These are phyloP conservation scores for Cutaneotrichosporon arboriforme DNA, from an alignment of 1,284 basidiomycete species.

Conservation along the genomic window DNA sequence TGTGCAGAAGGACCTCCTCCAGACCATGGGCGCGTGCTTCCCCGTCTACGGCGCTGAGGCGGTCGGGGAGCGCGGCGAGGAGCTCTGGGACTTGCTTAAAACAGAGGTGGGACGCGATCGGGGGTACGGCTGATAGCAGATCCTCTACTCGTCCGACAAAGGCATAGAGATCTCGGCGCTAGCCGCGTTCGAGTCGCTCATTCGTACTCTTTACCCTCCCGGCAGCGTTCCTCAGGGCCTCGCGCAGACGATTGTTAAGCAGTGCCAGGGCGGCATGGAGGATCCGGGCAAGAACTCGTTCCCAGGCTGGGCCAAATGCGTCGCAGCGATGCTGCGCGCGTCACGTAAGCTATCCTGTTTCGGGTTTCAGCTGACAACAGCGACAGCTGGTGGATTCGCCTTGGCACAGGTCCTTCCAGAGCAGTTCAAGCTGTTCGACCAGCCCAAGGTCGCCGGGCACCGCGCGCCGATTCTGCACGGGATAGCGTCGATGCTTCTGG, in stretches of 20 bases:
- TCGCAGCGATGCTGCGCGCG: conserved; percentile 68
- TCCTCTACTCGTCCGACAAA: conserved; percentile 80
- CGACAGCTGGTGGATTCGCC: conserved; percentile 63
- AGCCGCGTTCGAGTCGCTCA: conserved; percentile 62
- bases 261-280: conserved; percentile 69
- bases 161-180: conserved; percentile 68
- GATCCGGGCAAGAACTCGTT: conserved; percentile 91
- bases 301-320: conserved; percentile 70
- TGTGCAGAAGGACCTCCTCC: conserved; percentile 68
- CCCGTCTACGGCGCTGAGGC: conserved; percentile 70
- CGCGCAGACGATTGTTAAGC: conserved; percentile 66
- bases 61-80: conserved; percentile 60
- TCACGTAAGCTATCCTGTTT: conserved; percentile 56
- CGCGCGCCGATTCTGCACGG: conserved; percentile 65
- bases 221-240: conserved; percentile 53
- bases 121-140: conserved; percentile 51
- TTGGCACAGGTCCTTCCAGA: conserved; percentile 64
- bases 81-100: conserved; percentile 81
- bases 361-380: conserved; percentile 47
- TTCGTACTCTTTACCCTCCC: conserved; percentile 63
- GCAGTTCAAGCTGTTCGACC: conserved; percentile 67
- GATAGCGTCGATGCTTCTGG: conserved; percentile 50
- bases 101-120: conserved; percentile 60
- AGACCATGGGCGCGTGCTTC: conserved; percentile 67
- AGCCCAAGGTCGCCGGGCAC: conserved; percentile 68